Conservation (phyloP, 495 filamentous ascomycete species). For the Aspergillus taichungensis region DNA sequence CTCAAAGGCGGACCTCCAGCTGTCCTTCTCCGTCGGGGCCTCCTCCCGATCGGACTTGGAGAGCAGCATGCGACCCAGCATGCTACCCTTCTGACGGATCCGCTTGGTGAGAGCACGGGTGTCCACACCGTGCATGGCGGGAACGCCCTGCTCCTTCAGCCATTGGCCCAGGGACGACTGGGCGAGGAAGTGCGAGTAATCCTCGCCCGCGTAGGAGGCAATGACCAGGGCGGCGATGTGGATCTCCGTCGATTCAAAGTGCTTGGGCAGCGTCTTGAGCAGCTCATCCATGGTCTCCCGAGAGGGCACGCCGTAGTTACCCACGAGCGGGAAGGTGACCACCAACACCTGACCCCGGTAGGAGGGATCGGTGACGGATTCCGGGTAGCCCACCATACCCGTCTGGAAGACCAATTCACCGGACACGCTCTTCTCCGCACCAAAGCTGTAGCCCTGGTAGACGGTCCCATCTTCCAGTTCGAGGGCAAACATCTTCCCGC, state of each 20-base stretch:
- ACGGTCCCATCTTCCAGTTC: constrained; percentile 84
- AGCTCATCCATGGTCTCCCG: constrained; percentile 72
- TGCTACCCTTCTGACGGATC: constrained; percentile 87
- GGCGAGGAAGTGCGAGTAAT: constrained; percentile 90
- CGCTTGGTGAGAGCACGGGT: constrained; percentile 89
- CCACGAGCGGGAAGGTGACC: constrained; percentile 81
- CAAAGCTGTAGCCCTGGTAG: constrained; percentile 92
- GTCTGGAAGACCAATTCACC: constrained; percentile 99
- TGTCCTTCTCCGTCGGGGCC: constrained; percentile 23
- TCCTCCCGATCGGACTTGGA: constrained; percentile 44
- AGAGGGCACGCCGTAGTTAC: constrained; percentile 92
- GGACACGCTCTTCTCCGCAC: constrained; percentile 80
- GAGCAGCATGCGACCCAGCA: constrained; percentile 84
- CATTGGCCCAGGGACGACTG: constrained; percentile 82
- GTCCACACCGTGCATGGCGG: constrained; percentile 95
- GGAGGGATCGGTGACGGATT: constrained; percentile 87
- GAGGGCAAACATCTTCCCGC: constrained; percentile 60
- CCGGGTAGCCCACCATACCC: constrained; percentile 97
- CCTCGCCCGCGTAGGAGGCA: constrained; percentile 84
- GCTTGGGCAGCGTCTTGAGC: constrained; percentile 71
- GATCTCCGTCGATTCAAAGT: constrained; percentile 87
- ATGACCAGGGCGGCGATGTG: constrained; percentile 87
- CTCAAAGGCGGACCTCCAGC: constrained; percentile 66
- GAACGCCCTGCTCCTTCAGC: constrained; percentile 91
- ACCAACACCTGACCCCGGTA: constrained; percentile 90